Evolutionary conservation across 202 grass and related monocot species (phyloP).

Genomic region (Saccharum hybrid): DNA sequence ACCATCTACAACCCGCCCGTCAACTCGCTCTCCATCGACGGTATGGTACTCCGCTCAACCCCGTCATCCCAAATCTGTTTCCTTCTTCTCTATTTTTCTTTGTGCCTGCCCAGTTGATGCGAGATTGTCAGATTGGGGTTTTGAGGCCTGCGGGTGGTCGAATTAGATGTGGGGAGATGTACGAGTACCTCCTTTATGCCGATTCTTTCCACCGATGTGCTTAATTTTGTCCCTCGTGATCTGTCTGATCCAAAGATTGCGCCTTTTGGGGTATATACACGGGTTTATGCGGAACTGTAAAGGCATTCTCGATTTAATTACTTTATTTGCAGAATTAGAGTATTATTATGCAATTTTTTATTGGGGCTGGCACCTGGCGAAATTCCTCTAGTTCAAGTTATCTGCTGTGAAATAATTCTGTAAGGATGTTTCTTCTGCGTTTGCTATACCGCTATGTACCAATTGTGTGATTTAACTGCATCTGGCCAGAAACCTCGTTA

Average conservation of each 20-base stretch:
- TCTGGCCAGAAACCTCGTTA: neutral
- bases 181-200: neutral
- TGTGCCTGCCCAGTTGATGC: neutral
- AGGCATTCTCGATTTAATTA: neutral
- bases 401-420: neutral
- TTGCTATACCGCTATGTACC: neutral
- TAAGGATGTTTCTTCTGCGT: constrained; percentile 1
- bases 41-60: constrained; percentile 32
- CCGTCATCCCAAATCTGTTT: constrained; percentile 32
- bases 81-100: neutral
- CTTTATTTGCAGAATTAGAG: neutral
- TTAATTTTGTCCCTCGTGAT: constrained; percentile 27
- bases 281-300: neutral
- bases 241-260: constrained; percentile 23
- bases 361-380: neutral
- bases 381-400: neutral
- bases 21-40: constrained; percentile 78
- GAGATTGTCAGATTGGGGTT: constrained; percentile 13
- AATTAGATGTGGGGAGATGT: neutral
- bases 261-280: neutral
- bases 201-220: neutral
- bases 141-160: neutral
- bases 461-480: constrained; percentile 31
- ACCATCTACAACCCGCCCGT: constrained; percentile 85
- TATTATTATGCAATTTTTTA: neutral